Percentiles rank a stretch among this genome's conserved stretches.
phyloP scores from a whole-genome alignment of 169 alveolate species.

The Plasmodium yoelii region DNA sequence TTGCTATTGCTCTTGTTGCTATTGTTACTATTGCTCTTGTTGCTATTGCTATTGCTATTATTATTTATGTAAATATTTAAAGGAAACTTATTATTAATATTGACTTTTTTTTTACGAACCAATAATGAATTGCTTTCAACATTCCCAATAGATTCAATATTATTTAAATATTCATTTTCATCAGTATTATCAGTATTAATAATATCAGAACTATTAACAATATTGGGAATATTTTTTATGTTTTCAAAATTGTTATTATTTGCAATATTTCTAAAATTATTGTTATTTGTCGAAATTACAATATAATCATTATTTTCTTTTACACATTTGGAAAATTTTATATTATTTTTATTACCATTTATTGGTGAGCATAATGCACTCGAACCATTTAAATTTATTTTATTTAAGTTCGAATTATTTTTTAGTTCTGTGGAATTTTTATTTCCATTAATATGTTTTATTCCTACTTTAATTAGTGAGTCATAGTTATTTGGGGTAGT shows the following conservation, averaged over 20 bases:
- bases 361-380: slow-evolving; percentile 8
- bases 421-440: neutral
- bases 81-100: neutral
- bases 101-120: neutral
- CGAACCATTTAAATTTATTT: neutral
- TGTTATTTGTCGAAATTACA: slow-evolving; percentile 3
- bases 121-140: neutral
- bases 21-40: neutral
- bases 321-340: slow-evolving; percentile 13
- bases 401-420: neutral
- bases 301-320: slow-evolving; percentile 23
- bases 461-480: slow-evolving; percentile 12
- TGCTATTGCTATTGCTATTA: neutral
- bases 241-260: neutral
- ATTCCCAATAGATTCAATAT: neutral
- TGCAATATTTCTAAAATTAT: neutral
- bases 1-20: neutral
- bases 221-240: neutral
- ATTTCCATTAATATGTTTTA: slow-evolving; percentile 11
- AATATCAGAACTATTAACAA: neutral
- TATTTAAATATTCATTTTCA: neutral
- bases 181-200: neutral
- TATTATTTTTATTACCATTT: slow-evolving; percentile 10
- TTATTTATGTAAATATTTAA: neutral
- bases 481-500: slow-evolving; percentile 10